A percentile compares a stretch with the other conserved stretches of the same genome.
These are phyloP conservation scores for Fusarium ambrosium DNA, from an alignment of 2,329 filamentous ascomycete genomes.

Conservation along the genomic window DNA sequence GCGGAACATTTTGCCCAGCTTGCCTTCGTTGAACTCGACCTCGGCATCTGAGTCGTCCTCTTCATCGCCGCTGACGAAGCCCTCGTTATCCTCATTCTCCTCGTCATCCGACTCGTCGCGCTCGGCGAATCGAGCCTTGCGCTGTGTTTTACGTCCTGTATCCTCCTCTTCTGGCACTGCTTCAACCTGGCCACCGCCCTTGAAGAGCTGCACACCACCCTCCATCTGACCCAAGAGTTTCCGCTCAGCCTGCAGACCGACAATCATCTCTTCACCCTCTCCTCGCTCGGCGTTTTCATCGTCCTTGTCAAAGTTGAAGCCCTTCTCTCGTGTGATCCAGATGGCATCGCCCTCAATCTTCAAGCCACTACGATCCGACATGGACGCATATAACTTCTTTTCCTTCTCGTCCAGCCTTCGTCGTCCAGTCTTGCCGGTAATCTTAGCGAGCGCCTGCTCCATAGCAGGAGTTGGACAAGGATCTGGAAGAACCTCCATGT, in stretches of 20 bases:
- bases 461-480: conserved; percentile 95
- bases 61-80: conserved; percentile 67
- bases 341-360: conserved; percentile 98
- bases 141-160: conserved; percentile 70
- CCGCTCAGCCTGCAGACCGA: conserved; percentile 87
- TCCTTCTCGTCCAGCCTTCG: conserved; percentile 94
- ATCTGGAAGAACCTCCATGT: conserved; percentile 90
- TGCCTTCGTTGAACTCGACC: conserved; percentile 70
- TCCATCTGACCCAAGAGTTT: conserved; percentile 86
- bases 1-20: conserved; percentile 72
- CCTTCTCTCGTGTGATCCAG: conserved; percentile 81
- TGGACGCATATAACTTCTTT: conserved; percentile 94
- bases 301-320: conserved; percentile 80
- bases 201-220: conserved; percentile 87
- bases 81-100: conserved; percentile 65
- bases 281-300: conserved; percentile 81
- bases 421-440: conserved; percentile 83
- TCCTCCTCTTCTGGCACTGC: conserved; percentile 67
- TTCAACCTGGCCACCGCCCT: conserved; percentile 78
- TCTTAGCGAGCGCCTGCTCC: conserved; percentile 88
- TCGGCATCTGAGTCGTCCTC: conserved; percentile 66
- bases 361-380: conserved; percentile 97
- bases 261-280: conserved; percentile 95
- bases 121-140: conserved; percentile 70
- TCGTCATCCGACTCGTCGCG: conserved; percentile 72